Evolutionary conservation across 2,329 filamentous ascomycete genomes (phyloP).

Genomic region (Madurella mycetomatis): DNA sequence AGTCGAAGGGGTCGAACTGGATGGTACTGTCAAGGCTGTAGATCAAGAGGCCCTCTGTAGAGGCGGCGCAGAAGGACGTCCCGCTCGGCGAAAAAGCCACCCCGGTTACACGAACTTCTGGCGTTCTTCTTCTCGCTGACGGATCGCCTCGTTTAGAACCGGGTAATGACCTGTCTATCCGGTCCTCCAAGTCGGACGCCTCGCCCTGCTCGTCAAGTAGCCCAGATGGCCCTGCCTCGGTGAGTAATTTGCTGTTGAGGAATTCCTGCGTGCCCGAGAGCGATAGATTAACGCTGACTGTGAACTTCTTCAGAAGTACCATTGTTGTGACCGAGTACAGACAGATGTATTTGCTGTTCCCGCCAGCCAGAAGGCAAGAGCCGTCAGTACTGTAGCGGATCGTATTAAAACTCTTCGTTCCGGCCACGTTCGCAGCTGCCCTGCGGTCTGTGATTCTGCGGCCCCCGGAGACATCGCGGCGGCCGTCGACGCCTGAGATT

Average conservation of each 20-base stretch:
- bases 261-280: slow-evolving; percentile 95
- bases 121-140: slow-evolving; percentile 67
- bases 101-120: slow-evolving; percentile 79
- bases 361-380: slow-evolving; percentile 80
- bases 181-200: slow-evolving; percentile 81
- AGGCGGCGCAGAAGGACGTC: slow-evolving; percentile 87
- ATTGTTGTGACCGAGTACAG: slow-evolving; percentile 92
- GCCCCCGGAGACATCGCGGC: slow-evolving; percentile 88
- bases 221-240: slow-evolving; percentile 78
- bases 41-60: slow-evolving; percentile 87
- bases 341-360: slow-evolving; percentile 98
- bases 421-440: slow-evolving; percentile 84
- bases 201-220: slow-evolving; percentile 88
- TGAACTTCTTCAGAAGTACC: slow-evolving; percentile 89
- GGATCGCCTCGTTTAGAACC: slow-evolving; percentile 84
- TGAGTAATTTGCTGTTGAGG: slow-evolving; percentile 85
- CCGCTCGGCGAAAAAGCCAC: slow-evolving; percentile 88
- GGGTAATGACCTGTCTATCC: slow-evolving; percentile 73
- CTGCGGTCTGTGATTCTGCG: slow-evolving; percentile 82
- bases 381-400: slow-evolving; percentile 92
- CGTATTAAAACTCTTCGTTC: slow-evolving; percentile 84
- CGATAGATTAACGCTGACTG: slow-evolving; percentile 92
- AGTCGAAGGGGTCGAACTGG: slow-evolving; percentile 92
- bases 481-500: slow-evolving; percentile 78
- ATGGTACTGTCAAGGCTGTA: slow-evolving; percentile 84